Evolutionary conservation across 208 protist genomes (phyloP).

Genomic region (Trichomonas vaginalis): DNA sequence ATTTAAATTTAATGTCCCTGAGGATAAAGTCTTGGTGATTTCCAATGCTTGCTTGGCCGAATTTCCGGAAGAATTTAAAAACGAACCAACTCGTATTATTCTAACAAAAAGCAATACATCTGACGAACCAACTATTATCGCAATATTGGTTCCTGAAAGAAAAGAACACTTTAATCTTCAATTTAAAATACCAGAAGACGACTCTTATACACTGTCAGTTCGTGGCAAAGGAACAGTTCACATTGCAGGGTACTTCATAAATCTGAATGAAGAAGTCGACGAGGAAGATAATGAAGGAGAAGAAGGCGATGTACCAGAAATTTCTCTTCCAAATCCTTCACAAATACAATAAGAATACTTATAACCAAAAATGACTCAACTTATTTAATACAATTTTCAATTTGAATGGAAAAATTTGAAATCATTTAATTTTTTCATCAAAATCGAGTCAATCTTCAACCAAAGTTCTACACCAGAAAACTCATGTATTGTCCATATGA

Average conservation of each 20-base stretch:
- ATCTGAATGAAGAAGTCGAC: not conserved
- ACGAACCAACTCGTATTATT: not conserved
- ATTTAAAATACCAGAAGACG: not conserved
- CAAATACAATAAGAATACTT: no score
- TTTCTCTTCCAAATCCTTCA: not conserved
- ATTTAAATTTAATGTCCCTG: not conserved
- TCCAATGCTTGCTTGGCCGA: not conserved
- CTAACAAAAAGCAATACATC: not conserved
- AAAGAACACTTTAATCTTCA: not conserved
- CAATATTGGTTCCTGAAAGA: not conserved
- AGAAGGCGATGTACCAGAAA: not conserved
- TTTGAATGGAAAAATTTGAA: no score
- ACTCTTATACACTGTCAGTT: not conserved
- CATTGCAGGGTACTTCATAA: not conserved
- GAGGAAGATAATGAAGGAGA: not conserved
- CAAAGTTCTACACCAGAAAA: no score
- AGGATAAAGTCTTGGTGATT: not conserved
- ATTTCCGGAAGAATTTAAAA: not conserved
- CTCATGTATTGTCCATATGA: no score
- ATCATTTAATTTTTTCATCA: no score
- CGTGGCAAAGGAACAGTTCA: not conserved
- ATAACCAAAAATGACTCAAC: no score
- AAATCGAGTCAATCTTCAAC: no score
- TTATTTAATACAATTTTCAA: no score
- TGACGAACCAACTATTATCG: not conserved